These are phyloP conservation scores for Sporothrix curviconia DNA, from an alignment of 2,329 filamentous ascomycete species.

Conservation along the genomic window DNA sequence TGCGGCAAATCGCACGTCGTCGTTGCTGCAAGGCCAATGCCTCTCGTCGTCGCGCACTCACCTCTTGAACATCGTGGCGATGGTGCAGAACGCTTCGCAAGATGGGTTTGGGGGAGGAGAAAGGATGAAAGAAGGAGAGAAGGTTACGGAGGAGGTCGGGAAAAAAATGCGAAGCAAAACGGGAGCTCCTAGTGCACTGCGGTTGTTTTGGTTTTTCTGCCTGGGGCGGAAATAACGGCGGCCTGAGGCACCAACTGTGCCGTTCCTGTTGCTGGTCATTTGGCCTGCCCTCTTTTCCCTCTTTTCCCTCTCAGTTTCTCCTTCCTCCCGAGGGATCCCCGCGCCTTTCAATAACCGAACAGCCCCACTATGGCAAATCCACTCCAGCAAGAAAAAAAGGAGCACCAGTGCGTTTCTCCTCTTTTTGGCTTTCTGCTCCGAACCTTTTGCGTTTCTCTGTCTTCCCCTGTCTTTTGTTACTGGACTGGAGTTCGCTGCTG, in stretches of 20 bases:
- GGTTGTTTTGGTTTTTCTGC: slow-evolving; percentile 17
- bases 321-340: slow-evolving; percentile 21
- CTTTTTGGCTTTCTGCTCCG: background rate
- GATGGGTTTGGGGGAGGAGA: slow-evolving; percentile 10
- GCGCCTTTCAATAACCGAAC: slow-evolving; percentile 17
- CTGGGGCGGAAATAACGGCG: slow-evolving; percentile 7
- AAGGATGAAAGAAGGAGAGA: slow-evolving; percentile 7
- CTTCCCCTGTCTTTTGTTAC: background rate
- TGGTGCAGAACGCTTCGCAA: slow-evolving; percentile 19
- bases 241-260: slow-evolving; percentile 15
- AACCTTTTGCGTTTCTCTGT: background rate
- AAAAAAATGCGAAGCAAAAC: slow-evolving; percentile 22
- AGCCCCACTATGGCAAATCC: slow-evolving; percentile 10
- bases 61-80: slow-evolving; percentile 74
- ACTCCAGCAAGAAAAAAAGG: too few species aligned
- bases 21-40: too few species aligned
- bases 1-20: too few species aligned
- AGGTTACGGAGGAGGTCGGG: slow-evolving; percentile 21
- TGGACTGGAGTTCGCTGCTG: too few species aligned
- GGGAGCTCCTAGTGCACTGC: slow-evolving; percentile 19
- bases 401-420: background rate
- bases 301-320: slow-evolving; percentile 7
- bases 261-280: background rate
- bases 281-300: background rate
- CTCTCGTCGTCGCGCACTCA: slow-evolving; percentile 39